A percentile compares a stretch with the other conserved stretches of the same genome.
These are phyloP conservation scores for Pyrus hybrid DNA, from an alignment of 331 rosid genomes.

Conservation along the genomic window DNA sequence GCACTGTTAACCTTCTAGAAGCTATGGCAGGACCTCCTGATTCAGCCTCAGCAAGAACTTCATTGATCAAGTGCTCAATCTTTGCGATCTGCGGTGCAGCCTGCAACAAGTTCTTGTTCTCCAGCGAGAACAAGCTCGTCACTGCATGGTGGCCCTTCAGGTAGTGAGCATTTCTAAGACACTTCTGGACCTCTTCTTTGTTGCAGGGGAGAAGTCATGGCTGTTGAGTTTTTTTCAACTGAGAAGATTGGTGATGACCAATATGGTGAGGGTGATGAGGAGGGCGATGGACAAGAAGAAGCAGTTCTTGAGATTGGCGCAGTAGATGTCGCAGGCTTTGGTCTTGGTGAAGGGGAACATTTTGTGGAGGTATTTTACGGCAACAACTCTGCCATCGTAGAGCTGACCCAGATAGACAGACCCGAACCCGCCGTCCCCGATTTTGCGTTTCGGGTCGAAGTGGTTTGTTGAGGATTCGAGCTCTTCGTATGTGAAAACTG, in stretches of 20 bases:
- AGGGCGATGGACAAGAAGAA: constrained; percentile 63
- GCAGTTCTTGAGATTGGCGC: constrained; percentile 79
- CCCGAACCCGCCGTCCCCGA: constrained; percentile 96
- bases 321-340: constrained; percentile 57
- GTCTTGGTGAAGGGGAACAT: constrained; percentile 62
- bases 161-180: no score
- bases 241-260: constrained; percentile 22
- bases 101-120: no score
- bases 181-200: no score
- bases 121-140: no score
- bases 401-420: constrained; percentile 76
- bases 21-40: no score
- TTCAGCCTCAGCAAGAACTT: no score
- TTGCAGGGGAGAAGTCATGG: no score
- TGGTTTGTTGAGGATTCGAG: constrained; percentile 54
- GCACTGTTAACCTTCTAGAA: no score
- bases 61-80: no score
- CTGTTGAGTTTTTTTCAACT: no score
- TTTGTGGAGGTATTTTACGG: constrained; percentile 82
- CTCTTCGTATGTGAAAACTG: constrained; percentile 79
- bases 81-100: no score
- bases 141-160: no score
- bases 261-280: constrained; percentile 10
- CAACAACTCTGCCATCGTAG: constrained; percentile 58
- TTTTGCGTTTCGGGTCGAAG: constrained; percentile 74